Evolutionary conservation across 139 green algal genomes (phyloP).

Genomic region (Coccomyxa sp.): DNA sequence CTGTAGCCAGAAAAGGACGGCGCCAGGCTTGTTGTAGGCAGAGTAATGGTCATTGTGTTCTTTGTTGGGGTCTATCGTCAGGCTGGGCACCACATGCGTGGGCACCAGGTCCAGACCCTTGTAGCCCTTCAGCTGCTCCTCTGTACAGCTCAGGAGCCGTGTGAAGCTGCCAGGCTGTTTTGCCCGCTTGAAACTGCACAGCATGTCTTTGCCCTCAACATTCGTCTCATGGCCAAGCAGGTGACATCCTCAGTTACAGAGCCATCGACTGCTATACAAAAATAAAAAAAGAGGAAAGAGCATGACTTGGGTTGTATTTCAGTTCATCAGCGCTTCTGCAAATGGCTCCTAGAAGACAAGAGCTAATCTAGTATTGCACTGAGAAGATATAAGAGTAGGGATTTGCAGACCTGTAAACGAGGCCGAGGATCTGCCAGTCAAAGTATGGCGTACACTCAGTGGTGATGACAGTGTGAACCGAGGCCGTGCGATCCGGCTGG

Average conservation of each 20-base stretch:
- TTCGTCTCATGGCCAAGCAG: neutral
- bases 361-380: too few relatives aligned
- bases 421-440: constrained; percentile 43
- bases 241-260: neutral
- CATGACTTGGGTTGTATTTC: neutral
- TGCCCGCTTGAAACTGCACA: constrained; percentile 27
- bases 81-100: constrained; percentile 63
- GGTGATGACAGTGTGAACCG: constrained; percentile 52
- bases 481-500: neutral
- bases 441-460: constrained; percentile 68
- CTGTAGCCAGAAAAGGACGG: constrained; percentile 67
- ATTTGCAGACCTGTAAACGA: neutral
- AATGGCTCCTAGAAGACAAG: neutral
- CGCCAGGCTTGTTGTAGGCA: constrained; percentile 66
- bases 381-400: too few relatives aligned
- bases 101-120: constrained; percentile 29
- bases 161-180: constrained; percentile 65
- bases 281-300: neutral
- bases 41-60: constrained; percentile 14
- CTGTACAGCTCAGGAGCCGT: constrained; percentile 72
- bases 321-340: neutral
- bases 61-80: constrained; percentile 7
- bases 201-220: neutral
- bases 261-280: neutral
- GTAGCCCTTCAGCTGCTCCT: constrained; percentile 40